Percentiles rank a stretch among this genome's conserved stretches.
Conservation (phyloP, 2,329 filamentous ascomycete species). For the Fusarium coicis region DNA sequence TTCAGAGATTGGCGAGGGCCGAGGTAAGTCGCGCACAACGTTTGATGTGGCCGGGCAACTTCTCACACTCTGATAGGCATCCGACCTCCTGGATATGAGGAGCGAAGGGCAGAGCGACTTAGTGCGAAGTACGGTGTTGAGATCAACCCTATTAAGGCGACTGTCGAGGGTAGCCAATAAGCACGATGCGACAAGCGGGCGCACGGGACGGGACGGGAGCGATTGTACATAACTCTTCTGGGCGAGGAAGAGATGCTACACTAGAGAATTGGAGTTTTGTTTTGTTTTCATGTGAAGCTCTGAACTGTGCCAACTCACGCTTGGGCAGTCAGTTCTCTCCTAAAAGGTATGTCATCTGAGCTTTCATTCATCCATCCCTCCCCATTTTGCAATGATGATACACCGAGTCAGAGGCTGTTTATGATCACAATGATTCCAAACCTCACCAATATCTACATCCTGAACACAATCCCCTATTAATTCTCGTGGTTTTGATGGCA, state of each 20-base stretch:
- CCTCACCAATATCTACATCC: constrained; percentile 46
- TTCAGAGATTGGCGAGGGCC: constrained; percentile 83
- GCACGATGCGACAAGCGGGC: constrained; percentile 28
- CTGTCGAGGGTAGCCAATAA: constrained; percentile 57
- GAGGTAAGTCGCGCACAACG: constrained; percentile 68
- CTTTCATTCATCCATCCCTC: neutral
- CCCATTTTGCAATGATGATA: constrained; percentile 51
- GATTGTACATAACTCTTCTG: constrained; percentile 53
- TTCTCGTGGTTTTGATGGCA: neutral
- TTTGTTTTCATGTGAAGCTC: constrained; percentile 45
- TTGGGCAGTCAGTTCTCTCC: constrained; percentile 23
- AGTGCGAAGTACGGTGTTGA: constrained; percentile 91
- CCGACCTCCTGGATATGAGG: constrained; percentile 82
- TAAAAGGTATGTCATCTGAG: constrained; percentile 41
- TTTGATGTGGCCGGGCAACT: neutral
- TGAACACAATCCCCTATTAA: constrained; percentile 5
- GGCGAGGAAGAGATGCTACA: constrained; percentile 51
- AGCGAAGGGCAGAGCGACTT: constrained; percentile 82
- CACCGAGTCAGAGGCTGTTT: constrained; percentile 61
- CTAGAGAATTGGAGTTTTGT: constrained; percentile 55
- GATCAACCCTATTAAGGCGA: constrained; percentile 72
- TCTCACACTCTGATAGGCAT: constrained; percentile 68
- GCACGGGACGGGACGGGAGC: constrained; percentile 44
- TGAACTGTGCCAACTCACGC: constrained; percentile 39
- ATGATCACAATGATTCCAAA: constrained; percentile 56